Base-by-base conservation (phyloP, 2,329 filamentous ascomycete species). In the Parastagonospora nodorum region DNA sequence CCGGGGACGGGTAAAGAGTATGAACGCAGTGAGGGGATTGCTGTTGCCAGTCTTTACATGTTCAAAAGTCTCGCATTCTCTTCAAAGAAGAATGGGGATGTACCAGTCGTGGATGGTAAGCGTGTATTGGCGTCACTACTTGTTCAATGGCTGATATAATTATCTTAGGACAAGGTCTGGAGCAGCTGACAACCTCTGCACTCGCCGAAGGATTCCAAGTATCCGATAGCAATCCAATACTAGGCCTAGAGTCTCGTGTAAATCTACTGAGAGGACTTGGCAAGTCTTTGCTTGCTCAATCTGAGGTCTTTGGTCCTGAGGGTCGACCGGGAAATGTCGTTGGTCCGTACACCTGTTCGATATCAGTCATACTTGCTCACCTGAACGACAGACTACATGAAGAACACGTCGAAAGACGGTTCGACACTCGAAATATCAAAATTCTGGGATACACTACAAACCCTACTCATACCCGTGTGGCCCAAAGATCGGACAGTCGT, bases 261-360 rank as follows among this genome's bases (percentile, higher is more conserved):
- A 85, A 88, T 14, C 80, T 97, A 16, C 78, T 97, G 32, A 81
- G 89, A 31, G 82, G 88, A 38, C 80, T 97, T 1, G 85, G 86
- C 5, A 81, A 85, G 54, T 92, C 92, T 2, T 76, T 97, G 32
- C 82, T 86, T 50, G 89, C 92, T 64, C 80, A 84, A 44, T 42
- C 61, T 7, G 86, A 92, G 31, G 88, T 90, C 63, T 97, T 96
- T 72, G 92, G 92, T 14, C 79, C 82, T 2, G 85, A 90, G 68
- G 89, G 87, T 42, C 83, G 93, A 48, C 93, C 93, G 8, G 93
- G 93, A 56, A 94, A 96, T 68, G 90, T 97, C 84, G 85, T 97
- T 53, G 90, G 90, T 93, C 78, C 64, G 83, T 72, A 2, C 1
- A 27, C 5, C n/a, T 27, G 29, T 19, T 11, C n/a, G 2, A 6